phyloP scores from a whole-genome alignment of 495 filamentous ascomycete species.

The Penicillium goetzii region DNA sequence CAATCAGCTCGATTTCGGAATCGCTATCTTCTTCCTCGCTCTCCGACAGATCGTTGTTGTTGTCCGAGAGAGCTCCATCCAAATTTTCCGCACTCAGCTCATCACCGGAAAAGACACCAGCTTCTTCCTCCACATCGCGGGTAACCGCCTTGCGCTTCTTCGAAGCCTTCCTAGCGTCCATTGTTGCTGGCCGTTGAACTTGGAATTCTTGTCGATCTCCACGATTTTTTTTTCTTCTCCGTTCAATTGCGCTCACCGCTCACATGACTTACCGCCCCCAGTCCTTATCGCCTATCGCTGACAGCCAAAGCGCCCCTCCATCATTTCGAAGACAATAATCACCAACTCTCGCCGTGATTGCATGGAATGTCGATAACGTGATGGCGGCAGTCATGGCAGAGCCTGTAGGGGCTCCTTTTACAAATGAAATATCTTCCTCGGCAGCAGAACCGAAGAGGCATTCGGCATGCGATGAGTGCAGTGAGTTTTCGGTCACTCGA shows the following conservation, averaged over 20 bases:
- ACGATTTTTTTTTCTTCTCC: conserved; percentile 43
- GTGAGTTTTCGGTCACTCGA: conserved; percentile 30
- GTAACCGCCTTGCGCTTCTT: conserved; percentile 65
- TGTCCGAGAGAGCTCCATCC: conserved; percentile 67
- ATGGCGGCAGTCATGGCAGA: conserved; percentile 13
- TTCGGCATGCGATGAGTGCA: conserved; percentile 50
- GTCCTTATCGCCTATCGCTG: conserved; percentile 33
- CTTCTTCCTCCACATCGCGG: conserved; percentile 54
- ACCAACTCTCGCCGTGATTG: neutral
- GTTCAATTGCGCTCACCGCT: conserved; percentile 42
- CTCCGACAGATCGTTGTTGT: conserved; percentile 52
- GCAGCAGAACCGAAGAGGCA: conserved; percentile 37
- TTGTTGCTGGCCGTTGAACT: conserved; percentile 28
- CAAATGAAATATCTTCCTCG: conserved; percentile 10
- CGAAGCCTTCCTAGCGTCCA: conserved; percentile 44
- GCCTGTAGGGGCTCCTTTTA: neutral
- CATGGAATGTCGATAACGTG: neutral
- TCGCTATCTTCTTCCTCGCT: conserved; percentile 50
- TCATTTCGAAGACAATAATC: neutral
- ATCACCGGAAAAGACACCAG: conserved; percentile 61
- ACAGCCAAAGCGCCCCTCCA: conserved; percentile 17
- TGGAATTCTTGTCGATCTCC: conserved; percentile 19
- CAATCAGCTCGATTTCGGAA: conserved; percentile 50
- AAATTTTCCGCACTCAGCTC: conserved; percentile 67
- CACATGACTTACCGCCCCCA: conserved; percentile 50